These are phyloP conservation scores for Tetragonia tetragonoides DNA, from an alignment of 148 eudicot genomes.

Conservation along the genomic window DNA sequence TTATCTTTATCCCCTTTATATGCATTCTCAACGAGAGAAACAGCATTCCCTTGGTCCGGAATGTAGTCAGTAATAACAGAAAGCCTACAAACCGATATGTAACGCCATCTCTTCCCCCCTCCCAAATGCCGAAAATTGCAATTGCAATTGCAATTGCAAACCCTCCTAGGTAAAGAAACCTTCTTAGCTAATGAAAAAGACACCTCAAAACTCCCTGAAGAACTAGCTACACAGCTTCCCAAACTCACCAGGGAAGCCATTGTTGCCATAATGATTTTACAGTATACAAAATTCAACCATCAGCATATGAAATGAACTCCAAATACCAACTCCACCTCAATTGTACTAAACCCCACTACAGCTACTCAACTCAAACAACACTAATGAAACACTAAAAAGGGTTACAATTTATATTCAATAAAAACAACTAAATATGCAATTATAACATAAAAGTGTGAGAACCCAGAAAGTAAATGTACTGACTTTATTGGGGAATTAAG, in stretches of 20 bases:
- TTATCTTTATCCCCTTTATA: constrained; percentile 57
- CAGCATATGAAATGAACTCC: constrained; percentile 22
- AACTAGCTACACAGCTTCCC: constrained; percentile 61
- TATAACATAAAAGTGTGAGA: neutral
- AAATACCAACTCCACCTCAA: constrained; percentile 16
- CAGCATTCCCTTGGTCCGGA: constrained; percentile 71
- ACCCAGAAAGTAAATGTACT: neutral
- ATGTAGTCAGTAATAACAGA: constrained; percentile 68
- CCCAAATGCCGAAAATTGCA: constrained; percentile 50
- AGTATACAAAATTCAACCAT: constrained; percentile 14
- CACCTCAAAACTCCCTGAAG: constrained; percentile 56
- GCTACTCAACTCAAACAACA: neutral
- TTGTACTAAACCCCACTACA: constrained; percentile 20
- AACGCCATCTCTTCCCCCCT: constrained; percentile 62
- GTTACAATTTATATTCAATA: neutral
- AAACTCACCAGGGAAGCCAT: constrained; percentile 88
- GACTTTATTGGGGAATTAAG: constrained; percentile 4
- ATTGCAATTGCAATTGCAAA: constrained; percentile 46
- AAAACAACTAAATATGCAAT: neutral
- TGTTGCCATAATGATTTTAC: constrained; percentile 55
- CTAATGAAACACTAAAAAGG: neutral
- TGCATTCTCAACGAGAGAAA: constrained; percentile 56
- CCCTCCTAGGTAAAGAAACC: constrained; percentile 48
- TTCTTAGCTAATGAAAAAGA: constrained; percentile 50
- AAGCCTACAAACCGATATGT: constrained; percentile 73